Evolutionary conservation across 2,329 filamentous ascomycete species (phyloP).

Genomic region (Aspergillus floridensis): DNA sequence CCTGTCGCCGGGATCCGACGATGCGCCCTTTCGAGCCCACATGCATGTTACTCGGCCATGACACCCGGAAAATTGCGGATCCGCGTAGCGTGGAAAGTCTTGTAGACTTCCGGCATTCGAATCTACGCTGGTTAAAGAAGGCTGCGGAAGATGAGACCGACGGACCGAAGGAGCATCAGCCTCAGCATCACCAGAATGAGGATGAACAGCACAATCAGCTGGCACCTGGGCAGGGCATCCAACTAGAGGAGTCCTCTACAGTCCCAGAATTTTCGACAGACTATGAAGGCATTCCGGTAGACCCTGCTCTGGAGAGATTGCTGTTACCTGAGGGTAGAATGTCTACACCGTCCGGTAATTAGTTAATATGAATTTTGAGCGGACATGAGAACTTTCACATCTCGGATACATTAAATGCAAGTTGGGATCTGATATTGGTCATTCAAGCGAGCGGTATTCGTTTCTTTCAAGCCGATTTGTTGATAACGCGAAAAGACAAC

Average conservation of each 20-base stretch:
- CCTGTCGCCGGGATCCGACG: conserved; percentile 67
- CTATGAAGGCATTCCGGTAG: conserved; percentile 40
- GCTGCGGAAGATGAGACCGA: conserved; percentile 51
- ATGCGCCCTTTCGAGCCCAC: conserved; percentile 81
- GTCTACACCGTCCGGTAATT: conserved; percentile 6
- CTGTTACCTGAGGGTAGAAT: not conserved
- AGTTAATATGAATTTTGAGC: not conserved
- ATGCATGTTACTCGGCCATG: conserved; percentile 82
- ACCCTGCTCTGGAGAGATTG: conserved; percentile 38
- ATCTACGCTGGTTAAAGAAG: conserved; percentile 75
- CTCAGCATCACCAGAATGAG: conserved; percentile 45
- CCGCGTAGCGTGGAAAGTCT: conserved; percentile 84
- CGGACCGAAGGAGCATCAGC: conserved; percentile 39
- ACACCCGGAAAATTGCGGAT: conserved; percentile 87
- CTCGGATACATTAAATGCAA: not conserved
- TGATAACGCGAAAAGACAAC: not conserved
- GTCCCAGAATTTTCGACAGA: conserved; percentile 9
- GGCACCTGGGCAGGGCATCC: conserved; percentile 44
- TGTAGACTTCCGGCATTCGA: conserved; percentile 87
- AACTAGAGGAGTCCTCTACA: conserved; percentile 30
- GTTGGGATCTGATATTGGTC: not conserved
- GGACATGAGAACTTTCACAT: not conserved
- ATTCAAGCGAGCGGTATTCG: not conserved
- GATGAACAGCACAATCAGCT: conserved; percentile 52
- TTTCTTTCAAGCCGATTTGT: not conserved